These are phyloP conservation scores for Pelargonium myrrhifolium DNA, from an alignment of 441 rosid species.

Conservation along the genomic window DNA sequence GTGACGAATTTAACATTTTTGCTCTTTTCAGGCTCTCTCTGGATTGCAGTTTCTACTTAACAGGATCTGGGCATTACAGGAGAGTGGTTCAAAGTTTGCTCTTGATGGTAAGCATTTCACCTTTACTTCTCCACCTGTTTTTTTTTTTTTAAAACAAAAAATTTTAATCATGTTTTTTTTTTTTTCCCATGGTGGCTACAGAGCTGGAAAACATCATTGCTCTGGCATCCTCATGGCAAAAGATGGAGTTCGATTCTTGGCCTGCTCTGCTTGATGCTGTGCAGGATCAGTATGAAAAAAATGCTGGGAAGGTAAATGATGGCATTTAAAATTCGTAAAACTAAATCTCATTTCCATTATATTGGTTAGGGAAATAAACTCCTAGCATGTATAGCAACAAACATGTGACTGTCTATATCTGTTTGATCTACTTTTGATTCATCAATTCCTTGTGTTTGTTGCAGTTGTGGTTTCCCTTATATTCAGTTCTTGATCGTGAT, in stretches of 20 bases:
- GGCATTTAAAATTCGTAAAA: conserved; percentile 19
- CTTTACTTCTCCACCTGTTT: neutral
- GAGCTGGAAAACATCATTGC: conserved; percentile 56
- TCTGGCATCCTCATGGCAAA: conserved; percentile 77
- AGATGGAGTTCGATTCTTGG: conserved; percentile 80
- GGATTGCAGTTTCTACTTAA: conserved; percentile 80
- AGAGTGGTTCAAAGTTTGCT: conserved; percentile 64
- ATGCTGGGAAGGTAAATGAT: conserved; percentile 65
- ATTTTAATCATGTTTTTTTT: conserved; percentile 7
- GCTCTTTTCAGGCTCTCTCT: conserved; percentile 58
- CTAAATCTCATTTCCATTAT: conserved; percentile 1
- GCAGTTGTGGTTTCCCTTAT: conserved; percentile 98
- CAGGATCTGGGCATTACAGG: conserved; percentile 46
- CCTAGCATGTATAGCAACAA: neutral
- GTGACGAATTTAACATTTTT: conserved; percentile 14
- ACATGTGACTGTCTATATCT: neutral
- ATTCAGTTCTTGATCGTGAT: conserved; percentile 55
- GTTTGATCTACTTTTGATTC: neutral
- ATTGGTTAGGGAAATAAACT: neutral
- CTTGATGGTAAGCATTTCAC: conserved; percentile 51
- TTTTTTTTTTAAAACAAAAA: neutral
- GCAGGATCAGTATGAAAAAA: conserved; percentile 65
- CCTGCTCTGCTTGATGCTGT: conserved; percentile 84
- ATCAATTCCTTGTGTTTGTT: conserved; percentile 14
- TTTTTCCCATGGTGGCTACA: neutral